phyloP scores from a whole-genome alignment of 1,284 basidiomycete species.

The Fomes fomentarius region DNA sequence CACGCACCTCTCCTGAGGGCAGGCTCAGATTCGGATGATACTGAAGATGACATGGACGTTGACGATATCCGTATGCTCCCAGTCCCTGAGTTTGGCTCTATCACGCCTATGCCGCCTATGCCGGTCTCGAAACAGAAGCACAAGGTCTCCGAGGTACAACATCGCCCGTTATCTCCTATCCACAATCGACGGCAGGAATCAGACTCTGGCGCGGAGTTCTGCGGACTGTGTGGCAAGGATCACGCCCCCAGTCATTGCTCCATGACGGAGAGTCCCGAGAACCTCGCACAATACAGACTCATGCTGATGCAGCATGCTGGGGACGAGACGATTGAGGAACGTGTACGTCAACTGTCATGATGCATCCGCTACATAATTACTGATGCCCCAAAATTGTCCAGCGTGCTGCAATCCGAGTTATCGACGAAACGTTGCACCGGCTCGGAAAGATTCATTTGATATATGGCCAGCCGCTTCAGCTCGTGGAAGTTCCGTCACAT shows the following conservation, averaged over 20 bases:
- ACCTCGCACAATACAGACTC: constrained; percentile 68
- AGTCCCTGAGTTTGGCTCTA: constrained; percentile 8
- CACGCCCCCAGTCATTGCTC: constrained; percentile 55
- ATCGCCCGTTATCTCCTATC: constrained; percentile 21
- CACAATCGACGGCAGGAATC: constrained; percentile 15
- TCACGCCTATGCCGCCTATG: neutral
- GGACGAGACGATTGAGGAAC: constrained; percentile 64
- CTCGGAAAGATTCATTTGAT: constrained; percentile 60
- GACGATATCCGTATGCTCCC: constrained; percentile 16
- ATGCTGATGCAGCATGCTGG: constrained; percentile 62
- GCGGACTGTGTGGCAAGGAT: constrained; percentile 62
- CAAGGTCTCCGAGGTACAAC: neutral
- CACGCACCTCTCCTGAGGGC: constrained; percentile 37
- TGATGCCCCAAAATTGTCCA: constrained; percentile 32
- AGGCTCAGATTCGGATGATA: constrained; percentile 35
- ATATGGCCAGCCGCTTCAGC: constrained; percentile 61
- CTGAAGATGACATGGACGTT: constrained; percentile 17
- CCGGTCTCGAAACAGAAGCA: constrained; percentile 1
- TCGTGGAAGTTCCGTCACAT: constrained; percentile 41
- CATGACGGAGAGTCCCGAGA: constrained; percentile 67
- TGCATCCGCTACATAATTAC: constrained; percentile 5
- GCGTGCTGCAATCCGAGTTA: constrained; percentile 64
- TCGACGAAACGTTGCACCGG: constrained; percentile 60
- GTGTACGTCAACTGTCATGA: constrained; percentile 45
- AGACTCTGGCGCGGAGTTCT: constrained; percentile 35